Base-by-base conservation (phyloP, 164 flowering plant genomes). In the Houttuynia cordata region DNA sequence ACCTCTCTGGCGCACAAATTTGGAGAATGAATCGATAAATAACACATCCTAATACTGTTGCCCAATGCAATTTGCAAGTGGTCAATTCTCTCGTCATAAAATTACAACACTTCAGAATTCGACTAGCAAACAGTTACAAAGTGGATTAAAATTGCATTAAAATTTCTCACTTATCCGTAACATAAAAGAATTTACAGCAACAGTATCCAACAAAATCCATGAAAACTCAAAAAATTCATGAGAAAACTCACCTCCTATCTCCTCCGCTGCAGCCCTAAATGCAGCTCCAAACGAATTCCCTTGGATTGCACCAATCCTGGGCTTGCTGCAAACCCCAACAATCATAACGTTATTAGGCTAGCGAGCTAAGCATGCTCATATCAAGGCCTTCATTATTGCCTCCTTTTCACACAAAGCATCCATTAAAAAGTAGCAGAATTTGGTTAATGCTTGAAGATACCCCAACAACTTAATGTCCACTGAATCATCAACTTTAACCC, bases 401-500 rank as follows among this genome's bases (percentile, higher is more conserved):
- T 97, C 99, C 71, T 85, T 87, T 72, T 93, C 99, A 20, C 71
- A 65, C 72, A 93, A 72, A 22, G 95, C 99, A 76, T 93, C 99
- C 94, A 93, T 90, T 49, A 93, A 60, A 65, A 93, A 93, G 59
- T 81, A 85, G 59, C 99, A 83, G 65, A 88, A 86, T 63, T 90
- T 93, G 0, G 99, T 90, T 66, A 93, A 70, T 19, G 99, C 99
- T 69, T 88, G 97, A 3, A 96, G 99, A 62, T 90, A 79, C 2
- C 96, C 89, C 64, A 93, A 64, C 20, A 90, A 69, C 70, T 81
- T 85, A 23, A 89, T 62, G 60, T 87, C 97, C 2, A 71, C 81
- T n/a, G 88, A 79, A 76, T 93, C 97, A 57, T 86, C 96, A 49
- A 93, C 80, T 70, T 88, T 93, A 59, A 90, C 86, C 99, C 99